Percentiles rank a stretch among this genome's conserved stretches.
Conservation (phyloP, 108 stramenopile genomes). For the Cyclotella kingstonii region DNA sequence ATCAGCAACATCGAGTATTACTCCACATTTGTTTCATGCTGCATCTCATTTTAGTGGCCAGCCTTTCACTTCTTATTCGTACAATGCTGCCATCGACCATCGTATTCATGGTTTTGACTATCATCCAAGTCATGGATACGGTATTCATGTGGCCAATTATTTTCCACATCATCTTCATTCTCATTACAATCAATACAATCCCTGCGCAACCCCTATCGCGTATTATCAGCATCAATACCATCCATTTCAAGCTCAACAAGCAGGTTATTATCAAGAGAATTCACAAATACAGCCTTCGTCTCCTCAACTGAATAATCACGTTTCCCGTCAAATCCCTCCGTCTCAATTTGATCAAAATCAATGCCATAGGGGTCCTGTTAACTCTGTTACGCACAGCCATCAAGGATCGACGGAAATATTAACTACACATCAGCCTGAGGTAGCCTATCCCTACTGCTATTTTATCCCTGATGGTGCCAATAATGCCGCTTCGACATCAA, state of each 20-base stretch:
- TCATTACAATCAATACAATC: not conserved
- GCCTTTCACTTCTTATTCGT: not conserved
- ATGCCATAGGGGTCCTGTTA: no score
- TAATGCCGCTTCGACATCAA: no score
- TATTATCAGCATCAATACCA: not conserved
- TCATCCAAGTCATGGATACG: not conserved
- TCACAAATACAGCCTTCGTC: no score
- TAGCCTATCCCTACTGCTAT: no score
- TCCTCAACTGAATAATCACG: no score
- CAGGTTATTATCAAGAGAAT: not conserved
- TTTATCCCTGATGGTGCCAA: no score
- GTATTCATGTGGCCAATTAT: no score
- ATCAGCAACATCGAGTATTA: not conserved
- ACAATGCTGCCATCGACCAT: not conserved
- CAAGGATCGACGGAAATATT: no score
- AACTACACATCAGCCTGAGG: no score
- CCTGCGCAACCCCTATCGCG: not conserved
- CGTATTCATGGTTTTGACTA: not conserved
- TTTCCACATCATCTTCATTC: not conserved
- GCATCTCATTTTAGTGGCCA: not conserved
- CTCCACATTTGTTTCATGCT: not conserved
- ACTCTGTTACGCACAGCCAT: no score
- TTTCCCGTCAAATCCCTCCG: no score
- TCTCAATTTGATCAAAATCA: no score
- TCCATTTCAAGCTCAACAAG: not conserved